Evolutionary conservation across 2,329 filamentous ascomycete genomes (phyloP), one percentile per base, ranked within the genome.

Genomic region (Botrytis sinoallii): DNA sequence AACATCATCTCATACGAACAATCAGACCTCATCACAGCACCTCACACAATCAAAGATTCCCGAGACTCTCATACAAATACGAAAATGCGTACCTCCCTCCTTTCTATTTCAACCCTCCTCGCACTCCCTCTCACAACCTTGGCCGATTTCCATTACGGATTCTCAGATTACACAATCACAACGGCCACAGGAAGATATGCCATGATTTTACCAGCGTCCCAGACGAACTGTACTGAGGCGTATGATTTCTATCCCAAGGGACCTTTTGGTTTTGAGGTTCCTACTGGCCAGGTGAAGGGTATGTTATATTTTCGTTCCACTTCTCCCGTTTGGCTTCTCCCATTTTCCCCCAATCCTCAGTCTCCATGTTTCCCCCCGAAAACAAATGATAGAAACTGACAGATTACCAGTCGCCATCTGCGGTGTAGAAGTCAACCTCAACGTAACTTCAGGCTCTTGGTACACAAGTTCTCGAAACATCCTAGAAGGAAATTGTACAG

Each of bases 221-320:
- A 68, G 35, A 32, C 65, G 6, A 55, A 68, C n/a, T 68, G 65
- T 22, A 68, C 65, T 0, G 25, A 38, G 1, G 65, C 65, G 7
- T 68, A 68, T 55, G 65, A 68, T 29, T 68, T 68, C 40, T 68
- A 68, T 42, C 65, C 65, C 9, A 68, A 55, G 25, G 65, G 65
- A 5, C 65, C 65, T 29, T 68, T 68, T 68, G 65, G 65, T 7
- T 68, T 68, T 55, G 25, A 55, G 4, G 35, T 7, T 29, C 65
- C 65, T 10, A 68, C 65, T 2, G 65, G 65, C n/a, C 25, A 40
- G 16, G 46, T 68, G 5, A 48, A 68, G 18, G 46, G 65, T 55
- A 67, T 40, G 65, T 29, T 22, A 32, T 40, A 52, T 18, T 12
- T 65, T 18, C 40, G 18, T 5, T 22, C 61, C 1, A 29, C 16